These are phyloP conservation scores for Salvia miltiorrhiza DNA, from an alignment of 257 asterid genomes.

Conservation along the genomic window DNA sequence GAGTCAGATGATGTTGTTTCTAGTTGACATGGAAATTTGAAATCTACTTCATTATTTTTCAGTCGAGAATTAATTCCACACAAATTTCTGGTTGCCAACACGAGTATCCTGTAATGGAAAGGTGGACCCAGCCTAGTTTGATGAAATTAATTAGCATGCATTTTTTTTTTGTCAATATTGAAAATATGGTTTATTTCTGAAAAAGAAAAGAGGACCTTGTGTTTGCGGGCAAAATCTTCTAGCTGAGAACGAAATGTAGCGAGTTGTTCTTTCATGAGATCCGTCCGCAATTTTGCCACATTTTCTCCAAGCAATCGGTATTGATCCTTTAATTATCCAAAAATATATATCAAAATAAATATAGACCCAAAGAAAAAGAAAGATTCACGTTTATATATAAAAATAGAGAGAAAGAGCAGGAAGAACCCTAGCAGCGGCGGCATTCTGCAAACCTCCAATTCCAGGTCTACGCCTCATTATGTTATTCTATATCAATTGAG, in stretches of 20 bases:
- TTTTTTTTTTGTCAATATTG: too few species aligned
- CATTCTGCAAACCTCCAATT: slow-evolving; percentile 90
- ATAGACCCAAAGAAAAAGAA: background rate
- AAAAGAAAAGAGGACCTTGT: slow-evolving; percentile 50
- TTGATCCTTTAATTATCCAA: slow-evolving; percentile 55
- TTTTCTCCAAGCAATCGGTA: slow-evolving; percentile 85
- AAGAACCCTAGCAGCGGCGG: slow-evolving; percentile 94
- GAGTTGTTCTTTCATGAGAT: slow-evolving; percentile 95
- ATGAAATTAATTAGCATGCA: too few species aligned
- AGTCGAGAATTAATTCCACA: too few species aligned
- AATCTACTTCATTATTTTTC: too few species aligned
- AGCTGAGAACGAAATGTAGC: slow-evolving; percentile 91
- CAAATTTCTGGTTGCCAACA: too few species aligned
- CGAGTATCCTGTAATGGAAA: too few species aligned
- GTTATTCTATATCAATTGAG: background rate
- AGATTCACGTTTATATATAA: background rate
- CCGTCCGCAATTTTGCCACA: slow-evolving; percentile 92
- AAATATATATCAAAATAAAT: background rate
- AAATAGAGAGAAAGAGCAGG: background rate
- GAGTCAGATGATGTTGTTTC: too few species aligned
- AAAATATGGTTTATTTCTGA: too few species aligned
- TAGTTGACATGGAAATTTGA: too few species aligned
- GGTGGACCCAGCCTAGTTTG: too few species aligned
- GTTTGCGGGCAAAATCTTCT: slow-evolving; percentile 93
- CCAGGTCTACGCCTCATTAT: slow-evolving; percentile 94